Evolutionary conservation across 2,329 filamentous ascomycete genomes (phyloP), one percentile per base, ranked within the genome.

Genomic region (Zymoseptoria pseudotritici): DNA sequence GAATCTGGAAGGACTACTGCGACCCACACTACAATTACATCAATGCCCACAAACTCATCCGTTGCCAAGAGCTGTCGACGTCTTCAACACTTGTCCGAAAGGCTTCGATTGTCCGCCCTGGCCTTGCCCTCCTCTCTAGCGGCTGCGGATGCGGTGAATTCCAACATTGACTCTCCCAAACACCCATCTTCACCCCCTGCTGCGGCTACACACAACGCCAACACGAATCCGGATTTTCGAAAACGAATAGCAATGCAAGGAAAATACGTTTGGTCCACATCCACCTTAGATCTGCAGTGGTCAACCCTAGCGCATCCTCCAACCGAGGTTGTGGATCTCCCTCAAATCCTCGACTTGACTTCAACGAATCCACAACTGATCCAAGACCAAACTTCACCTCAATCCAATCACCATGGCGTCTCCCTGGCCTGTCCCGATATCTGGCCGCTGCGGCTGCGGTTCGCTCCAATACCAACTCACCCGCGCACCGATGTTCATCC

Each of bases 401-500:
- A 17, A 46, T n/a, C 1, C n/a, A 21, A 17, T 6, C 17, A 24
- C 17, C 13, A 52, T 52, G 50, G 19, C 50, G 11, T 21, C 50
- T 8, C 11, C 50, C 17, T 52, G 50, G 50, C 50, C 50, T 11
- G 19, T 52, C 17, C 29, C 54, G 7, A 10, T 55, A n/a, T 13
- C 24, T 13, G 54, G 54, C 29, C 26, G 29, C 54, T 55, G 54
- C 31, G 54, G 54, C 36, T 55, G 54, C 19, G 54, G 54, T 20
- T 13, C 17, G 7, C 4, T 55, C 54, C n/a, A 21, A n/a, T 55
- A 55, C 21, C 54, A 55, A n/a, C 54, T 55, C 17, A 29, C 36
- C 29, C 54, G 36, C n/a, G 24, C 17, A 49, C 54, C 54, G 22
- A 55, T 55, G 24, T 55, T 55, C 54, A 55, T 42, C 24, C 54